Base-by-base conservation (phyloP, 78 protist species). In the Dictyostelium purpureum region DNA sequence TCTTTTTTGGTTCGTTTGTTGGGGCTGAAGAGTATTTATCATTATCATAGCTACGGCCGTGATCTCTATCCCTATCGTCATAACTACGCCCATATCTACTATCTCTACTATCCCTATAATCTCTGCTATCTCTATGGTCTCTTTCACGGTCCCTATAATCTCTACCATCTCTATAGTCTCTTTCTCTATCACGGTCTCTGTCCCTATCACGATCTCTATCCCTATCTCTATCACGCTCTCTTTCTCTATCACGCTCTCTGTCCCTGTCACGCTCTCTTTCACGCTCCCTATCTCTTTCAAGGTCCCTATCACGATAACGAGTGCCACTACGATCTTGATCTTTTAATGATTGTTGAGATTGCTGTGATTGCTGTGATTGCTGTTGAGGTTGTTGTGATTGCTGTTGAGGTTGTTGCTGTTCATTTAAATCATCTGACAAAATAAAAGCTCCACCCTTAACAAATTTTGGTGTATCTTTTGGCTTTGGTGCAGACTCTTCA, bases 361-460 rank as follows among this genome's bases (percentile, higher is more conserved):
- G n/a, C n/a, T n/a, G n/a, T n/a, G n/a, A n/a, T n/a, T n/a, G n/a
- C n/a, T n/a, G n/a, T n/a, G 42, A 61, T 61, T 61, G 26, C 33
- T 43, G 6, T 33, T 61, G 43, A 31, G 26, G 18, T 57, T 57
- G 28, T 59, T 28, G 11, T 59, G 24, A 28, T 59, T 26, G 12
- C 28, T 59, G 18, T 31, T 14, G 31, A 21, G 49, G 12, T 38
- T n/a, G 16, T n/a, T 16, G 12, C n/a, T n/a, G 5, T 43, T 9
- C 65, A 19, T 57, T 18, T 19, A 9, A 9, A 57, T 28, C 54
- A 18, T 67, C 76, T 7, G 76, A 67, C 14, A 38, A 24, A 37
- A 67, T 19, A 28, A 73, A 73, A 26, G 79, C 26, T 9, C 47
- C 79, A 73, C 79, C 79, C 16, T 73, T 73, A 35, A 73, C 79